Conservation (phyloP, 1,139 yeast species). For the Debaryomyces psychrophilus region DNA sequence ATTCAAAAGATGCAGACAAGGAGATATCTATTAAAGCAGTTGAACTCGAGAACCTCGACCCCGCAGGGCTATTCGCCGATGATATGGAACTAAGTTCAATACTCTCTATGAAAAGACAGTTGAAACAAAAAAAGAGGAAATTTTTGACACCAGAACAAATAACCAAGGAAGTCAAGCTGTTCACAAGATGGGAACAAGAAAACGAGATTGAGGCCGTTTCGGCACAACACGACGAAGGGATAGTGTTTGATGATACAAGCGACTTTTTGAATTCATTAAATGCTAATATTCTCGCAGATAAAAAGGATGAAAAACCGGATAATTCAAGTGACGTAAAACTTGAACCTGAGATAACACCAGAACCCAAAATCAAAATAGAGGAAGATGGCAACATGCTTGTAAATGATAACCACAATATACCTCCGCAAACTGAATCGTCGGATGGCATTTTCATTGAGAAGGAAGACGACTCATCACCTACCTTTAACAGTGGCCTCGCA, state of each 20-base stretch:
- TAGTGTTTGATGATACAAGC: slow-evolving; percentile 58
- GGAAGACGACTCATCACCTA: slow-evolving; percentile 20
- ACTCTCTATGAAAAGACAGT: slow-evolving; percentile 43
- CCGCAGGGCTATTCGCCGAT: slow-evolving; percentile 42
- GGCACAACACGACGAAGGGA: slow-evolving; percentile 20
- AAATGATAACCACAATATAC: background rate
- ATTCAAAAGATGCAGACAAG: slow-evolving; percentile 21
- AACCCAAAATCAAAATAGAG: slow-evolving; percentile 10
- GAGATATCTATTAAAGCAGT: slow-evolving; percentile 38
- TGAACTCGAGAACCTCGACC: slow-evolving; percentile 26
- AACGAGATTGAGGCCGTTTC: slow-evolving; percentile 25
- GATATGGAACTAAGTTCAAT: slow-evolving; percentile 48
- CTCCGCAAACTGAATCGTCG: background rate
- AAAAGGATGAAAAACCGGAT: background rate
- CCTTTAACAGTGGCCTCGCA: slow-evolving; percentile 56
- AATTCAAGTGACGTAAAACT: slow-evolving; percentile 3
- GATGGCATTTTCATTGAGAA: background rate
- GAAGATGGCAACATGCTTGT: slow-evolving; percentile 13
- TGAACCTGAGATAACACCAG: slow-evolving; percentile 9
- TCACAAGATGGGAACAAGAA: slow-evolving; percentile 32
- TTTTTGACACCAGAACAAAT: slow-evolving; percentile 48
- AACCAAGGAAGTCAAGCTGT: slow-evolving; percentile 47
- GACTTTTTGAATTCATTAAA: slow-evolving; percentile 54
- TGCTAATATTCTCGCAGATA: slow-evolving; percentile 12
- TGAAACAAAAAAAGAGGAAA: slow-evolving; percentile 34